Conservation (phyloP, 2,329 filamentous ascomycete species). For the Xylaria arbuscula region DNA sequence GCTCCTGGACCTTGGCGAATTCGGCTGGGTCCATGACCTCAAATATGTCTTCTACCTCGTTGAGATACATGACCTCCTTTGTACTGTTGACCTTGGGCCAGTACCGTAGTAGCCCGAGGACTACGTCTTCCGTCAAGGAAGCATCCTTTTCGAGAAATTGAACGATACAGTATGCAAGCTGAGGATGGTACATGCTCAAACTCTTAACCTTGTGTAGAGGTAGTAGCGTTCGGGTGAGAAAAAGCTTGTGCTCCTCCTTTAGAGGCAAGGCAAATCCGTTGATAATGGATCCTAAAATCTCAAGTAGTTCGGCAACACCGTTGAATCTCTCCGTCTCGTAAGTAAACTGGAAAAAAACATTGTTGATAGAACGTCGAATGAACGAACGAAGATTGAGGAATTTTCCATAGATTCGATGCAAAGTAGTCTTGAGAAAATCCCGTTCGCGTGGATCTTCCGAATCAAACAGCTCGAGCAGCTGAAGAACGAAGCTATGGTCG, state of each 20-base stretch:
- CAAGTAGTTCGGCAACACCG: conserved; percentile 93
- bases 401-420: conserved; percentile 98
- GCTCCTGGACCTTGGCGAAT: conserved; percentile 98
- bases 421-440: conserved; percentile 96
- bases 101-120: conserved; percentile 91
- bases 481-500: conserved; percentile 96
- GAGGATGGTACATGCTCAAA: conserved; percentile 99
- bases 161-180: conserved; percentile 98
- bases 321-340: conserved; percentile 99
- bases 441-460: conserved; percentile 96
- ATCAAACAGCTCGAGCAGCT: conserved; percentile 96
- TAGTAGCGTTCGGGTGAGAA: conserved; percentile 90
- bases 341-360: conserved; percentile 99
- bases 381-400: conserved; percentile 98
- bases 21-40: conserved; percentile 99
- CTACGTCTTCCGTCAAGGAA: conserved; percentile 95
- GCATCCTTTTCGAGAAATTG: conserved; percentile 99
- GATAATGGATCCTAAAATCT: conserved; percentile 98
- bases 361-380: conserved; percentile 98
- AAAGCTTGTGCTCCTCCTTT: conserved; percentile 99
- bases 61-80: conserved; percentile 99
- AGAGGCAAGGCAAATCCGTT: conserved; percentile 96
- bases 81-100: conserved; percentile 99
- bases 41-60: conserved; percentile 99
- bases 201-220: conserved; percentile 98